A percentile compares a stretch with the other conserved stretches of the same genome.
Evolutionary conservation across 805 yeast genomes (phyloP).

Genomic region (Nakazawaea ambrosiae): DNA sequence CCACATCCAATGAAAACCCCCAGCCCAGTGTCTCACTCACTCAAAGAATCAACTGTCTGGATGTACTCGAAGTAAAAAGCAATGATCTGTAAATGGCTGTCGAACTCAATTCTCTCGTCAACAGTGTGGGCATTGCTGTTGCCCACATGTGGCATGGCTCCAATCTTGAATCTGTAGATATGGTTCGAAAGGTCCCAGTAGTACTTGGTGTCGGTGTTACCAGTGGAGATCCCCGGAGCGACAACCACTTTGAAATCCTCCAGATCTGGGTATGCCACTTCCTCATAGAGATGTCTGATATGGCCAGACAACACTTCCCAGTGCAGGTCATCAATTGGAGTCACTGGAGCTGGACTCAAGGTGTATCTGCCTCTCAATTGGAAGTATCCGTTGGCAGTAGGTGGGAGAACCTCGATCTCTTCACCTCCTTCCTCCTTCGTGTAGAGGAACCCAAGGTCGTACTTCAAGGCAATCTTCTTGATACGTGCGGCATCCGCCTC

Average conservation of each 20-base stretch:
- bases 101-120: slow-evolving; percentile 49
- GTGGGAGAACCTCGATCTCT: slow-evolving; percentile 14
- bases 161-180: slow-evolving; percentile 53
- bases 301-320: slow-evolving; percentile 44
- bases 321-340: slow-evolving; percentile 27
- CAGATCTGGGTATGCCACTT: slow-evolving; percentile 30
- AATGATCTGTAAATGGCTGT: slow-evolving; percentile 49
- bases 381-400: slow-evolving; percentile 36
- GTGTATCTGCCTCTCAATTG: slow-evolving; percentile 21
- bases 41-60: slow-evolving; percentile 29
- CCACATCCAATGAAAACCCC: too few relatives aligned
- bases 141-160: slow-evolving; percentile 28
- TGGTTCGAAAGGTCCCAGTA: slow-evolving; percentile 55
- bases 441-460: slow-evolving; percentile 38
- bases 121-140: slow-evolving; percentile 49
- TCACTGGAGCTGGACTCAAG: slow-evolving; percentile 34
- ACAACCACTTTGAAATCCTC: slow-evolving; percentile 26
- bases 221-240: slow-evolving; percentile 56
- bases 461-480: slow-evolving; percentile 34
- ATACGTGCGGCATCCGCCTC: slow-evolving; percentile 32
- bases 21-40: too few relatives aligned
- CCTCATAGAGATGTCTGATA: slow-evolving; percentile 50
- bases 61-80: slow-evolving; percentile 51
- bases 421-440: slow-evolving; percentile 18
- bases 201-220: slow-evolving; percentile 59